Conservation (phyloP, 2,329 filamentous ascomycete genomes). For the Aspergillus ustus region DNA sequence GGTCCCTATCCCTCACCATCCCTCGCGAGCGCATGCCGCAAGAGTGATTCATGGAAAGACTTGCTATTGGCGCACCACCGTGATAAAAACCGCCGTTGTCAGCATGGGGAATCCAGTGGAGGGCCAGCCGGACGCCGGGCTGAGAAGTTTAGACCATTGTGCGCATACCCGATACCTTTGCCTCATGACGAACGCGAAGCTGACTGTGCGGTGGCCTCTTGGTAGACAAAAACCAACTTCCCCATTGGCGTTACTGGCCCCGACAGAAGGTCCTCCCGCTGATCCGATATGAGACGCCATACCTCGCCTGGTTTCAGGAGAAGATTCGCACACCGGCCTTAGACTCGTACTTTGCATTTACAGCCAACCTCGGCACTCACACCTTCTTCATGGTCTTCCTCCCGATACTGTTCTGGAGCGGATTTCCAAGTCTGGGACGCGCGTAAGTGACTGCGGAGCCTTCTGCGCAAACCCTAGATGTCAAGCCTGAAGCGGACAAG, state of each 20-base stretch:
- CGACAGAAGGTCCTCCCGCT: slow-evolving; percentile 83
- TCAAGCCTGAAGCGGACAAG: background rate
- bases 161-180: slow-evolving; percentile 24
- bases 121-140: slow-evolving; percentile 64
- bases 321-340: slow-evolving; percentile 79
- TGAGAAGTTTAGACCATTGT: slow-evolving; percentile 81
- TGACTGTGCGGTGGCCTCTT: slow-evolving; percentile 19
- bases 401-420: slow-evolving; percentile 96
- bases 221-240: slow-evolving; percentile 79
- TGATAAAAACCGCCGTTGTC: slow-evolving; percentile 26
- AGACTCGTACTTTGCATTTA: slow-evolving; percentile 96
- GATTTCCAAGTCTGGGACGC: slow-evolving; percentile 81
- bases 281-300: slow-evolving; percentile 92
- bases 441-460: slow-evolving; percentile 64
- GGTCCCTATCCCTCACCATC: background rate
- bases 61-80: slow-evolving; percentile 22
- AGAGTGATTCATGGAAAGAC: slow-evolving; percentile 29
- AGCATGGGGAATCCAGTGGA: slow-evolving; percentile 45
- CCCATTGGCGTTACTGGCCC: slow-evolving; percentile 83
- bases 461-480: background rate
- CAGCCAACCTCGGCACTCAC: slow-evolving; percentile 94
- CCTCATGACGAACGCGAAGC: slow-evolving; percentile 3
- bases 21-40: slow-evolving; percentile 8
- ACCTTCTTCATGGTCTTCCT: slow-evolving; percentile 98
- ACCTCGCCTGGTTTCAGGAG: slow-evolving; percentile 84